phyloP scores from a whole-genome alignment of 1,139 yeast species.

The Pichiaceae sp. region DNA sequence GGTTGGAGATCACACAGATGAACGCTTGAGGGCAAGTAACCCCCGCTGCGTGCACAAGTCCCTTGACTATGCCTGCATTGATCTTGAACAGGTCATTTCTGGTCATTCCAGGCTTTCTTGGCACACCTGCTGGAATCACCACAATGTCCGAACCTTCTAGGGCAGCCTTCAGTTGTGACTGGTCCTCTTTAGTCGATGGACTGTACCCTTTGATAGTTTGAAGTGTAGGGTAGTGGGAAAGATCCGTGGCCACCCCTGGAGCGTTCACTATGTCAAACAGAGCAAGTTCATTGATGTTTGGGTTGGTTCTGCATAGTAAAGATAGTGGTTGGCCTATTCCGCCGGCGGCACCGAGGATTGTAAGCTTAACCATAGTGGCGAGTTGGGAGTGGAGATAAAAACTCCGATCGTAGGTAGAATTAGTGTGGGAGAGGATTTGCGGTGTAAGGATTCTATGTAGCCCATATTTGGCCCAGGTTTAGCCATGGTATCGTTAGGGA shows the following conservation, averaged over 20 bases:
- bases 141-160: constrained; percentile 47
- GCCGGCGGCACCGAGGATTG: constrained; percentile 75
- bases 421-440: background rate
- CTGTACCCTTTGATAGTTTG: constrained; percentile 49
- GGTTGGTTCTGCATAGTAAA: constrained; percentile 50
- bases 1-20: constrained; percentile 62
- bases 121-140: constrained; percentile 76
- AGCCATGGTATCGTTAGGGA: too few species aligned
- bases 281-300: constrained; percentile 45
- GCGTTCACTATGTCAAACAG: constrained; percentile 63
- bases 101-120: constrained; percentile 76
- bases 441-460: too few species aligned
- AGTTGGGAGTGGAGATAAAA: background rate
- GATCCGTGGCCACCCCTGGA: constrained; percentile 65
- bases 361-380: constrained; percentile 40
- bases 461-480: too few species aligned
- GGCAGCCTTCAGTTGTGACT: constrained; percentile 29
- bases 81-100: constrained; percentile 69
- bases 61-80: constrained; percentile 61
- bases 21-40: constrained; percentile 52
- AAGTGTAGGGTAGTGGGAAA: constrained; percentile 62
- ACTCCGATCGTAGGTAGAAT: too few species aligned
- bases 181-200: constrained; percentile 42
- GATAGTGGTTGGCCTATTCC: constrained; percentile 78
- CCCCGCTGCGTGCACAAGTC: constrained; percentile 52